Evolutionary conservation across 345 rosid species (phyloP).

Genomic region (Gossypium longicalyx): DNA sequence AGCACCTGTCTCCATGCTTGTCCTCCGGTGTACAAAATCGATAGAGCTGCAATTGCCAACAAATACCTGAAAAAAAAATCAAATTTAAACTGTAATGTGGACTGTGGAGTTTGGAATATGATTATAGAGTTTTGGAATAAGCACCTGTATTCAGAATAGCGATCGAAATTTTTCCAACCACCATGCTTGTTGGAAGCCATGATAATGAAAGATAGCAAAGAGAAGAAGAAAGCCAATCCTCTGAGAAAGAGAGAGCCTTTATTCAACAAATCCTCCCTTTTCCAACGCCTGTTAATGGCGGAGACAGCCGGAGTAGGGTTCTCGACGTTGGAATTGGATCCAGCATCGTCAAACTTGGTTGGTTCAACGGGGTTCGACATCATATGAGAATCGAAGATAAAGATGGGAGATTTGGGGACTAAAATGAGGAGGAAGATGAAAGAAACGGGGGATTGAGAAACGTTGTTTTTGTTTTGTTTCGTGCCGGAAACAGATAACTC

Average conservation of each 20-base stretch:
- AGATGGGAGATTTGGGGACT: no score
- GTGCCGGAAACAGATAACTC: no score
- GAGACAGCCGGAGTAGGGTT: slow-evolving; percentile 21
- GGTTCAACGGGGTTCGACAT: slow-evolving; percentile 10
- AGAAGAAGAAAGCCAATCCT: slow-evolving; percentile 57
- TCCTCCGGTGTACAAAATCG: slow-evolving; percentile 55
- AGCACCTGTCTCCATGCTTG: slow-evolving; percentile 51
- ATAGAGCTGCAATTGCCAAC: slow-evolving; percentile 64
- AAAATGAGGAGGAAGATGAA: no score
- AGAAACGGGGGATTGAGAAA: no score
- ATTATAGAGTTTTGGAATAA: neutral
- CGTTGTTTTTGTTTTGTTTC: no score
- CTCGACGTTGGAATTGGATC: slow-evolving; percentile 20
- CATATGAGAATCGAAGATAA: slow-evolving; percentile 16
- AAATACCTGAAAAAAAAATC: slow-evolving; percentile 47
- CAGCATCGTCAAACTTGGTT: slow-evolving; percentile 3
- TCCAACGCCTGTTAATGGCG: slow-evolving; percentile 59
- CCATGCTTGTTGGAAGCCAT: slow-evolving; percentile 83
- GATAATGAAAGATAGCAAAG: slow-evolving; percentile 62
- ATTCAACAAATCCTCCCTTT: slow-evolving; percentile 57
- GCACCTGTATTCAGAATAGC: slow-evolving; percentile 78
- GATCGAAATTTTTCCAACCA: slow-evolving; percentile 50
- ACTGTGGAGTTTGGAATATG: no score
- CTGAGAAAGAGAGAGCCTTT: slow-evolving; percentile 52
- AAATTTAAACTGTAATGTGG: neutral